Percentiles rank a stretch among this genome's conserved stretches.
phyloP scores from a whole-genome alignment of 2,329 filamentous ascomycete species.

The Trichoderma lentiforme region DNA sequence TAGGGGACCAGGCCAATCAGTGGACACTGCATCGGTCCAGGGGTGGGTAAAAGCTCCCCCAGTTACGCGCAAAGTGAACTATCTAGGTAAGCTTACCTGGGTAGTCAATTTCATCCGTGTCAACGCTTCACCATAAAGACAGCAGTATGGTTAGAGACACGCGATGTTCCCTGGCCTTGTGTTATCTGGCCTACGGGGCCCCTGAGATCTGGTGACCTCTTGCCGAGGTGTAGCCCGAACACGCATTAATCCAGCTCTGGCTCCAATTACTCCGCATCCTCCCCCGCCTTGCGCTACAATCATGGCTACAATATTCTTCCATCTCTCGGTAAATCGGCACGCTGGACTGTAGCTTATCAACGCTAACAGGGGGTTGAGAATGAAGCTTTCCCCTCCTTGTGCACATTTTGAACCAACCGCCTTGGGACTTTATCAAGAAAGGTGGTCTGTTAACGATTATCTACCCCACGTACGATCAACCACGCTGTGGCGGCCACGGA shows the following conservation, averaged over 20 bases:
- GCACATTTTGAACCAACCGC: neutral
- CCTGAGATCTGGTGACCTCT: neutral
- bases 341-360: conserved; percentile 1
- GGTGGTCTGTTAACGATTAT: neutral
- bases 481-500: neutral
- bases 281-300: neutral
- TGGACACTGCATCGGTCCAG: neutral
- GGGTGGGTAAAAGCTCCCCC: neutral
- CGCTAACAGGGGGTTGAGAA: conserved; percentile 1
- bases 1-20: neutral
- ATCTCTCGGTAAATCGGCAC: conserved; percentile 11
- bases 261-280: conserved; percentile 5
- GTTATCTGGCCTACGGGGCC: neutral
- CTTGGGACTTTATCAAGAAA: neutral
- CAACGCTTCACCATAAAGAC: neutral
- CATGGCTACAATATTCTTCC: neutral
- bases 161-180: neutral
- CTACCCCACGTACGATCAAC: neutral
- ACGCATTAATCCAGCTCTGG: neutral
- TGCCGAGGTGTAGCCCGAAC: neutral
- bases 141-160: neutral
- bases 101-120: neutral
- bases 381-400: neutral
- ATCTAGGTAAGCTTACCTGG: neutral
- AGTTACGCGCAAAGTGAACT: neutral